Evolutionary conservation across 2,329 filamentous ascomycete species (phyloP), one percentile per base, ranked within the genome.

Genomic region (Cercospora citrullina): DNA sequence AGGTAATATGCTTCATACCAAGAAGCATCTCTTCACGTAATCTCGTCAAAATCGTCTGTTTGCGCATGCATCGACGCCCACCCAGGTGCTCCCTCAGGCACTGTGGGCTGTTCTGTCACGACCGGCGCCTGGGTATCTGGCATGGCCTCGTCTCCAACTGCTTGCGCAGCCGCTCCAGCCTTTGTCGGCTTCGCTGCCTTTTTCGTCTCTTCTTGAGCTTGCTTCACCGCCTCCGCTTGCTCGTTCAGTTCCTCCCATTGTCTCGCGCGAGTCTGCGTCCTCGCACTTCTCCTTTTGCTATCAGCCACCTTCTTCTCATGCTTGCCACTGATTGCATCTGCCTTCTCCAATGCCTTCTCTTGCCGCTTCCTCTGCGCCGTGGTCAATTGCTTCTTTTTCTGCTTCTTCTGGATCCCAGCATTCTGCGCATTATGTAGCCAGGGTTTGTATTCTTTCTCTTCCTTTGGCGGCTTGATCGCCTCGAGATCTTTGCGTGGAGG

Each of bases 381-480:
- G 28, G 82, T 85, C 72, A 85, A 71, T 21, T 79, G 80, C 74
- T 87, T 87, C 68, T 81, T 80, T 77, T 88, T 91, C 69, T 82
- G 75, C 80, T 90, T 92, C 79, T 91, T 93, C 64, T 81, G 81
- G 9, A 94, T 84, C 31, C 92, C 91, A 18, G 88, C 85, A 76
- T 89, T 87, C 72, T 91, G 89, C 16, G 89, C 87, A 45, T 87
- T 87, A 48, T 93, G 87, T 18, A 92, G 84, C n/a, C 91, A 89
- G 30, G 89, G 87, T 4, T 88, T 86, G 68, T 82, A 77, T 70
- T 85, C 81, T 67, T 80, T 77, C 7, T 83, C 80, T 55, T 84
- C 80, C 21, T 79, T 70, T 1, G 87, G 86, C 10, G 84, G 82
- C 68, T 84, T 81, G 62, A 61, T 72, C 45, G 64, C 68, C 23